Conservation (phyloP, 164 flowering plant genomes). For the Chloranthus sessilifolius region DNA sequence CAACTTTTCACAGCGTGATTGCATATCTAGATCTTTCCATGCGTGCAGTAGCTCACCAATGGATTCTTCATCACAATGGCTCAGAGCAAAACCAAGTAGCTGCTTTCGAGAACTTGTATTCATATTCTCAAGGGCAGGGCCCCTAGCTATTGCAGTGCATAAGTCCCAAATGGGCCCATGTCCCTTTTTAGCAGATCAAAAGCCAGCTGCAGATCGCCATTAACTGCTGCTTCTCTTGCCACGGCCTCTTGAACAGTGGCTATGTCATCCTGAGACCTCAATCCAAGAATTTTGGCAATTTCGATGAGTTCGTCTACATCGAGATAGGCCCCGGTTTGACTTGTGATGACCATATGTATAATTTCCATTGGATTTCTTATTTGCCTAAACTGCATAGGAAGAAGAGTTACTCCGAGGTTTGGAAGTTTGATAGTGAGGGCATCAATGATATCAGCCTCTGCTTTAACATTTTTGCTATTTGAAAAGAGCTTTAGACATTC, state of each 20-base stretch:
- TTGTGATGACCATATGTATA: slow-evolving; percentile 73
- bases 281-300: slow-evolving; percentile 88
- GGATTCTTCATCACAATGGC: slow-evolving; percentile 93
- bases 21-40: slow-evolving; percentile 95
- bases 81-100: slow-evolving; percentile 84
- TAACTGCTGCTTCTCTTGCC: slow-evolving; percentile 98
- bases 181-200: slow-evolving; percentile 84
- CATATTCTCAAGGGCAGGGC: slow-evolving; percentile 84
- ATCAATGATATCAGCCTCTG: slow-evolving; percentile 81
- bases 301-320: slow-evolving; percentile 87
- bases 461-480: slow-evolving; percentile 63
- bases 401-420: slow-evolving; percentile 82
- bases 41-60: slow-evolving; percentile 80
- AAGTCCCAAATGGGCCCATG: slow-evolving; percentile 93
- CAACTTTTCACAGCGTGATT: slow-evolving; percentile 70
- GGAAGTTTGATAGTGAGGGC: slow-evolving; percentile 87
- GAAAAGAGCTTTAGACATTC: slow-evolving; percentile 88
- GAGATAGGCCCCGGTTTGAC: slow-evolving; percentile 82
- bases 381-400: slow-evolving; percentile 89
- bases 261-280: slow-evolving; percentile 68
- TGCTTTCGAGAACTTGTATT: slow-evolving; percentile 69
- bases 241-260: slow-evolving; percentile 89
- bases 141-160: slow-evolving; percentile 96
- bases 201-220: slow-evolving; percentile 91
- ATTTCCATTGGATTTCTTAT: slow-evolving; percentile 93